Evolutionary conservation across 345 rosid genomes (phyloP).

Genomic region (Lepidium didymum): DNA sequence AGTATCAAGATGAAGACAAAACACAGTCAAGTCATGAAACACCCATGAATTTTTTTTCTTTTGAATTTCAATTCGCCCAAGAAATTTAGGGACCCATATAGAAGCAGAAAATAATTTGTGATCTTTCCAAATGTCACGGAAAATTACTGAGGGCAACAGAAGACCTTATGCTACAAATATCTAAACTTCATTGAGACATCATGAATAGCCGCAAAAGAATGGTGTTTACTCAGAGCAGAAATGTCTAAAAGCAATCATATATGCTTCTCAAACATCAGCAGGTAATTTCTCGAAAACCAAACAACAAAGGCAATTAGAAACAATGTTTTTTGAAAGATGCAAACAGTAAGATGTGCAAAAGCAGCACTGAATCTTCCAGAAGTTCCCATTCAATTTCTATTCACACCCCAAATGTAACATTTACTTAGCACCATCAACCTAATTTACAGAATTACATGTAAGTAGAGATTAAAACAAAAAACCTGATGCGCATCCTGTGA

Average conservation of each 20-base stretch:
- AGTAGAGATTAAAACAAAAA: neutral
- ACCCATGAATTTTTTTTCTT: neutral
- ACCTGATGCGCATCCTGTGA: constrained; percentile 99
- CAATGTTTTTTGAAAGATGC: neutral
- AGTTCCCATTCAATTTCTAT: neutral
- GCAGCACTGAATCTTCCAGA: neutral
- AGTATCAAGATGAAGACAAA: constrained; percentile 6
- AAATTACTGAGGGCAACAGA: neutral
- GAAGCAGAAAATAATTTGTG: neutral
- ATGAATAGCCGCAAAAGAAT: neutral
- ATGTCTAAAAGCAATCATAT: neutral
- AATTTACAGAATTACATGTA: neutral
- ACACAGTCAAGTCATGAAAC: neutral
- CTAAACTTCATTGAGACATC: neutral
- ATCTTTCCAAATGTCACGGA: neutral
- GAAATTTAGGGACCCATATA: neutral
- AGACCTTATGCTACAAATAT: neutral
- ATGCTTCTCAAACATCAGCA: neutral
- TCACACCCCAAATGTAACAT: neutral
- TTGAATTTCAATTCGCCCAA: neutral
- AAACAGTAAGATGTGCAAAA: neutral
- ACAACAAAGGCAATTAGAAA: neutral
- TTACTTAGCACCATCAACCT: too few species aligned
- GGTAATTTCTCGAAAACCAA: neutral
- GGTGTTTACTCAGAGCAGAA: neutral